Conservation (phyloP, 225 moss, liverwort and hornwort species). For the Climacium dendroides region DNA sequence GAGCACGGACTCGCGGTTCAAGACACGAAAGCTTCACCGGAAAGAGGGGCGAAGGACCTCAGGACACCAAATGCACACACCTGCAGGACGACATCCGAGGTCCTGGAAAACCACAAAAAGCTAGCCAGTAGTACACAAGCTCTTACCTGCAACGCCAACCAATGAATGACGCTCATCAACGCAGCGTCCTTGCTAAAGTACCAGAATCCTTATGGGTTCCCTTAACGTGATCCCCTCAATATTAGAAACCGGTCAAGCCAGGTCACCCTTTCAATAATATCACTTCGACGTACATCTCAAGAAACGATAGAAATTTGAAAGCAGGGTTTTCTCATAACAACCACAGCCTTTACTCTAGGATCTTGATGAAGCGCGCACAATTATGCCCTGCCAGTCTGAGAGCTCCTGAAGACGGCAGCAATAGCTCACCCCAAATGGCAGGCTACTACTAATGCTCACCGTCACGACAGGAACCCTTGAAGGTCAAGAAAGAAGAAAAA, state of each 20-base stretch:
- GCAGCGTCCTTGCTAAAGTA: not conserved
- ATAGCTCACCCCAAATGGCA: not conserved
- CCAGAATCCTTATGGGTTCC: not conserved
- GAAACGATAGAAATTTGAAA: not conserved
- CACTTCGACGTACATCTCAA: not conserved
- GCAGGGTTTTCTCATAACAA: not conserved
- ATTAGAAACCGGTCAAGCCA: not conserved
- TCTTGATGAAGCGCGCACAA: not conserved
- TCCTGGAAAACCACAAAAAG: not conserved
- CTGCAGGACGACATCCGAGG: constrained; percentile 5
- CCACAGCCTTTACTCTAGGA: not conserved
- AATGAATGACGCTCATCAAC: constrained; percentile 16
- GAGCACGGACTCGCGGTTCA: not conserved
- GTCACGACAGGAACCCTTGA: not conserved
- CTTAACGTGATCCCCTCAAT: not conserved
- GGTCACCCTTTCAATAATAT: not conserved
- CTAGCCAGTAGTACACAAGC: not conserved
- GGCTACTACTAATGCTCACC: not conserved
- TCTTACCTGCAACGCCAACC: not conserved
- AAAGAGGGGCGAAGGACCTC: not conserved
- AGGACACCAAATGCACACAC: constrained; percentile 8
- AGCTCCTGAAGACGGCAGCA: not conserved
- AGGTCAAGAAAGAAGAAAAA: not conserved
- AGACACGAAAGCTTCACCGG: constrained; percentile 8
- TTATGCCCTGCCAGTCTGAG: not conserved